phyloP scores from a whole-genome alignment of 768 basidiomycete species.

The Boletus sp. region DNA sequence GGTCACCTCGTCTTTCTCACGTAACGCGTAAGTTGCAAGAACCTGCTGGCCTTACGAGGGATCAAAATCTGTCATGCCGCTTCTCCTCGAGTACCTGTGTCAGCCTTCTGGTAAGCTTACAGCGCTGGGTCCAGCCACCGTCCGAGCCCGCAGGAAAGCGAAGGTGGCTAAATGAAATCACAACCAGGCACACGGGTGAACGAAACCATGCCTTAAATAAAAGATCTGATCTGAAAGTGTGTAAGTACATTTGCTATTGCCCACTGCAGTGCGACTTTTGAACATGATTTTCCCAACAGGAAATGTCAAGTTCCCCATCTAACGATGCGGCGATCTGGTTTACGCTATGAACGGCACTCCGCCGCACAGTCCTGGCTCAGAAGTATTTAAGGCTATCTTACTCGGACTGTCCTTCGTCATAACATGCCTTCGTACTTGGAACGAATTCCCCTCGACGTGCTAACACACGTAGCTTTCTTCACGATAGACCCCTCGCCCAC shows the following conservation, averaged over 20 bases:
- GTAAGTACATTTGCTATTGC: slow-evolving; percentile 29
- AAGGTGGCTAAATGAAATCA: slow-evolving; percentile 38
- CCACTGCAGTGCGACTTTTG: slow-evolving; percentile 27
- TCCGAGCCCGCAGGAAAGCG: slow-evolving; percentile 25
- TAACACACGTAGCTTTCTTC: slow-evolving; percentile 52
- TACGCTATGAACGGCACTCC: slow-evolving; percentile 35
- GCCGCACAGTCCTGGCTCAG: slow-evolving; percentile 21
- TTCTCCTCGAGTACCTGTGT: slow-evolving; percentile 26
- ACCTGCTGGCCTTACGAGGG: slow-evolving; percentile 1
- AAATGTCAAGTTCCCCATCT: slow-evolving; percentile 30
- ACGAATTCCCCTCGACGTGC: slow-evolving; percentile 51
- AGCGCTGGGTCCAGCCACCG: slow-evolving; percentile 14
- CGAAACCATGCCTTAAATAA: slow-evolving; percentile 30
- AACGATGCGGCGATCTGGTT: slow-evolving; percentile 31
- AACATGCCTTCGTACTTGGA: slow-evolving; percentile 48
- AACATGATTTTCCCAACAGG: slow-evolving; percentile 37
- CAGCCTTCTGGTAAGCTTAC: slow-evolving; percentile 13
- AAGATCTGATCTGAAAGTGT: slow-evolving; percentile 34
- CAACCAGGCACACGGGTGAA: slow-evolving; percentile 31
- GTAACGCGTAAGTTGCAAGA: slow-evolving; percentile 15
- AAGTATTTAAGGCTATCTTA: slow-evolving; percentile 24
- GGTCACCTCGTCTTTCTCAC: slow-evolving; percentile 23
- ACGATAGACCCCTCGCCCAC: slow-evolving; percentile 37
- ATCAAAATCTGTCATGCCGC: slow-evolving; percentile 22
- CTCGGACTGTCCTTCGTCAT: slow-evolving; percentile 15